These are phyloP conservation scores for Eimeria falciformis DNA, from an alignment of 169 alveolate species.

Conservation along the genomic window DNA sequence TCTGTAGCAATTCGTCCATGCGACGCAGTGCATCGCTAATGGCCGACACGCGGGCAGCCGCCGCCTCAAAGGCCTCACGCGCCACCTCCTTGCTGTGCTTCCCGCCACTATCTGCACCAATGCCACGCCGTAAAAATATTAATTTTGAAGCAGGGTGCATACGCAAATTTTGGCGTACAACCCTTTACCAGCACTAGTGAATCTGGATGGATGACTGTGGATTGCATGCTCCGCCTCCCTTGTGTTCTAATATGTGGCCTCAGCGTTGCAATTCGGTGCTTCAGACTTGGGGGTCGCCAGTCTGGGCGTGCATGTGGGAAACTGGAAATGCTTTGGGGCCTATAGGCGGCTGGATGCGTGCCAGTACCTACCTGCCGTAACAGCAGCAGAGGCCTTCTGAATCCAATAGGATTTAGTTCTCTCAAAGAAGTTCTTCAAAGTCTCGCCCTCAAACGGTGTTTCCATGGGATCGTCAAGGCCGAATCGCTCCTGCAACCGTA, in stretches of 20 bases:
- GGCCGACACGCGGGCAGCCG: slow-evolving; percentile 47
- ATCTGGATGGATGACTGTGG: too few species aligned
- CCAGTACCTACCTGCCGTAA: not conserved
- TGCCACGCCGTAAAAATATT: too few species aligned
- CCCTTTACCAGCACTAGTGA: too few species aligned
- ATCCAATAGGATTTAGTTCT: slow-evolving; percentile 87
- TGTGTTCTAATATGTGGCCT: too few species aligned
- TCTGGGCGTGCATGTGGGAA: not conserved
- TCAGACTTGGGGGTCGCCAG: not conserved
- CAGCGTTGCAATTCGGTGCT: not conserved
- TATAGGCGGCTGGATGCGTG: too few species aligned
- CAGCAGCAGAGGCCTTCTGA: slow-evolving; percentile 70
- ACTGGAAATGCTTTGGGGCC: too few species aligned
- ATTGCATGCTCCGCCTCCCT: not conserved
- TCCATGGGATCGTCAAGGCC: slow-evolving; percentile 78
- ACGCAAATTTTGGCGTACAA: too few species aligned
- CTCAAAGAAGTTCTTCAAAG: slow-evolving; percentile 84
- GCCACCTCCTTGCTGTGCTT: slow-evolving; percentile 56
- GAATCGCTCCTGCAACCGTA: slow-evolving; percentile 61
- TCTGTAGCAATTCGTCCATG: slow-evolving; percentile 29
- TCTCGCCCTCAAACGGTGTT: slow-evolving; percentile 83
- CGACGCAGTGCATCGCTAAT: slow-evolving; percentile 56
- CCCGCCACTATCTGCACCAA: not conserved
- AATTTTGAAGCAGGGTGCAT: too few species aligned
- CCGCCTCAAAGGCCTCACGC: slow-evolving; percentile 64